These are phyloP conservation scores for Aspergillus uvarum DNA, from an alignment of 2,329 filamentous ascomycete genomes.

Conservation along the genomic window DNA sequence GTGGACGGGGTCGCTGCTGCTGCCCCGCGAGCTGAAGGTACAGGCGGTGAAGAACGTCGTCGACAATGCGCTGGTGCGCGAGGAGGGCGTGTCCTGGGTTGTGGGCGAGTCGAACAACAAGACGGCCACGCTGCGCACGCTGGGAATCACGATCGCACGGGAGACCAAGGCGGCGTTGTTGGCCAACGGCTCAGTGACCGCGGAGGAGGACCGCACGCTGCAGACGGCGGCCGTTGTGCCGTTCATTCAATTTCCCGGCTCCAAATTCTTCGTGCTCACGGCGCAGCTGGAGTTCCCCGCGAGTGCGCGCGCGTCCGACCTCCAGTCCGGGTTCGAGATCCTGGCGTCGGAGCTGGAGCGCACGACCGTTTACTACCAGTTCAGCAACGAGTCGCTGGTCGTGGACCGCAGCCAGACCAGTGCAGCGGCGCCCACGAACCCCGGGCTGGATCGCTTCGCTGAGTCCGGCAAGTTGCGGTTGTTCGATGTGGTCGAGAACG, in stretches of 20 bases:
- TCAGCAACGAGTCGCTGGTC: slow-evolving; percentile 23
- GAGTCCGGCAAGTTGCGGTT: slow-evolving; percentile 17
- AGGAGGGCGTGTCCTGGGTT: slow-evolving; percentile 11
- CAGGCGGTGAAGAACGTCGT: slow-evolving; percentile 15
- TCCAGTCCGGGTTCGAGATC: slow-evolving; percentile 19
- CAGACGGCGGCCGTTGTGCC: not conserved
- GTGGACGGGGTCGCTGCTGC: slow-evolving; percentile 17
- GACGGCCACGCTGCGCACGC: slow-evolving; percentile 14
- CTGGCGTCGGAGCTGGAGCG: slow-evolving; percentile 15
- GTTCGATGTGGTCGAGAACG: slow-evolving; percentile 13
- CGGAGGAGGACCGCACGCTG: slow-evolving; percentile 3
- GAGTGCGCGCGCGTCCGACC: slow-evolving; percentile 4
- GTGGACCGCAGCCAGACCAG: slow-evolving; percentile 20
- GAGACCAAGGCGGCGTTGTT: slow-evolving; percentile 17
- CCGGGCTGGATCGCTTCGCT: slow-evolving; percentile 9
- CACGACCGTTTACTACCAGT: slow-evolving; percentile 22
- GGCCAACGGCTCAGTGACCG: not conserved
- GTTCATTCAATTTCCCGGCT: slow-evolving; percentile 9
- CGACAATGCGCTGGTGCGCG: slow-evolving; percentile 14
- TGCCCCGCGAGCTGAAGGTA: slow-evolving; percentile 17
- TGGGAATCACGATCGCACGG: slow-evolving; percentile 20
- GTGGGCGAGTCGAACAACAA: not conserved
- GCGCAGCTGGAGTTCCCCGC: slow-evolving; percentile 11
- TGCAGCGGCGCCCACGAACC: slow-evolving; percentile 15
- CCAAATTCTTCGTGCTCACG: slow-evolving; percentile 14